Evolutionary conservation across 306 rosid species (phyloP), one percentile per base, ranked within the genome.

Genomic region (Prinsepia uniflora): DNA sequence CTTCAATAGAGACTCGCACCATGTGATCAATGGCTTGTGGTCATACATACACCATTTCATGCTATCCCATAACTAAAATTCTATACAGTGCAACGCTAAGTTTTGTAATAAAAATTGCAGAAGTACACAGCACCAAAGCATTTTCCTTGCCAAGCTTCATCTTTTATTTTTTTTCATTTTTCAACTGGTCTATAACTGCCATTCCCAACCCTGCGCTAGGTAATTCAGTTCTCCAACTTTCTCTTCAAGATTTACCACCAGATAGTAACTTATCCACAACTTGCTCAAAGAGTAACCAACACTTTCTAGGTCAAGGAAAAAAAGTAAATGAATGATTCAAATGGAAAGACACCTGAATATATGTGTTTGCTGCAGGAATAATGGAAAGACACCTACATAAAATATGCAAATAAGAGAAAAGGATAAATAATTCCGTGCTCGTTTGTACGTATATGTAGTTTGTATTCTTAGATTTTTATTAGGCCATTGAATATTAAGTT

Each of bases 91-190:
- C 6, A 44, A 69, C 8, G 17, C 68, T 10, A 65, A 9, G n/a
- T 46, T 14, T 14, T 50, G 20, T 48, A 22, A 40, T 34, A 66
- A 52, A 34, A 40, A 78, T 73, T 68, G 47, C 74, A 20, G 75
- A 93, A 97, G 80, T 93, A 93, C 98, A 93, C 97, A 83, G 98
- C 88, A 81, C 98, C 98, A 57, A 97, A 93, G 86, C 98, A 93
- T 93, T 90, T 93, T 56, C 98, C 98, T 74, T 88, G 94, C 98
- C 98, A 93, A 78, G 48, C 82, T 34, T 67, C 88, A 76, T 93
- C 97, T 0, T 86, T 88, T n/a, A n/a, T 70, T 59, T 75, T 77
- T 93, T 93, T 83, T 88, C 96, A 48, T 84, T 87, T 55, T 81
- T 86, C 98, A 93, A 80, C 58, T 70, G 82, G 54, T 85, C 89